phyloP scores from a whole-genome alignment of 2,329 filamentous ascomycete genomes.

The Plectosphaerella sp. region DNA sequence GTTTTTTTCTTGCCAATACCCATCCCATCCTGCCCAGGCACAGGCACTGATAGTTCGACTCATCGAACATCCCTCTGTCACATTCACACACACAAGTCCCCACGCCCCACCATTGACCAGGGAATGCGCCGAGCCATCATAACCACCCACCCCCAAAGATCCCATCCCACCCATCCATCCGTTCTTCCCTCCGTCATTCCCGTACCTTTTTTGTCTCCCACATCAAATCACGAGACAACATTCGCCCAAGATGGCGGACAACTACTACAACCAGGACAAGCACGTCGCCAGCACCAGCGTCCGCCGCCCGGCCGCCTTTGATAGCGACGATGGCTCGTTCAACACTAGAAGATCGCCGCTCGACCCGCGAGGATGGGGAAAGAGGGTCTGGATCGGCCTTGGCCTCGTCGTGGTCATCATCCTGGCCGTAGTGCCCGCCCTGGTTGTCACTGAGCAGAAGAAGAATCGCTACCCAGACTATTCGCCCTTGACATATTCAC shows the following conservation, averaged over 20 bases:
- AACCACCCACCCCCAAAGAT: too few species aligned
- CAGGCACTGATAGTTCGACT: too few species aligned
- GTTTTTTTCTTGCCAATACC: too few species aligned
- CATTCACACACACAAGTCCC: too few species aligned
- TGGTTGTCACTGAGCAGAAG: slow-evolving; percentile 34
- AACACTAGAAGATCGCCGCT: slow-evolving; percentile 22
- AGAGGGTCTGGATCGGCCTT: slow-evolving; percentile 43
- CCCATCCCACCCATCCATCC: too few species aligned
- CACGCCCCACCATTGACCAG: too few species aligned
- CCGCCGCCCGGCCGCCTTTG: not conserved
- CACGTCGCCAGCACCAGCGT: not conserved
- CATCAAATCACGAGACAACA: too few species aligned
- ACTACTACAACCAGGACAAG: not conserved
- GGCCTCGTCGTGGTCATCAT: slow-evolving; percentile 36
- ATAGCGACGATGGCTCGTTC: not conserved
- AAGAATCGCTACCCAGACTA: slow-evolving; percentile 45
- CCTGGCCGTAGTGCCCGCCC: slow-evolving; percentile 42
- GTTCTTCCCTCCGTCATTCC: too few species aligned
- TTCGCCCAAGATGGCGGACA: not conserved
- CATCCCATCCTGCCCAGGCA: too few species aligned
- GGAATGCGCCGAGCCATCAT: too few species aligned
- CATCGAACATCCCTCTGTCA: too few species aligned
- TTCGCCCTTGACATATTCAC: slow-evolving; percentile 37
- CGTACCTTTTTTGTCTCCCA: too few species aligned
- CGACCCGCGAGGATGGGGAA: slow-evolving; percentile 49